Base-by-base conservation (phyloP, 768 basidiomycete genomes). In the Pisolithus marmoratus region DNA sequence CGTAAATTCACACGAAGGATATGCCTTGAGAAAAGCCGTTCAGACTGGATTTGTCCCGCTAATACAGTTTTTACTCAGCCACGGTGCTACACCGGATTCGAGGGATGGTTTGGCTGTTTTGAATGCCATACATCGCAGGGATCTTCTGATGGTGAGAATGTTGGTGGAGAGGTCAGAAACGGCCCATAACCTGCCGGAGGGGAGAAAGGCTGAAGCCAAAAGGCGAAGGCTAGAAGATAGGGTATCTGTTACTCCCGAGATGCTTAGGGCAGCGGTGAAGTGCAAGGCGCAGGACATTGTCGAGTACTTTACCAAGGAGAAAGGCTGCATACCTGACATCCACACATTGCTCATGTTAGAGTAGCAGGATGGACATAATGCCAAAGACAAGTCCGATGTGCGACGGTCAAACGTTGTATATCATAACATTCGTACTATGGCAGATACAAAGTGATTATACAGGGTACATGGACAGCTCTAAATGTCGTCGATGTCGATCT, bases 401-500 rank as follows among this genome's bases (percentile, higher is more conserved):
- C 42, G 19, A 52, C 19, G 38, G 48, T 41, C 17, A 19, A 38
- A 40, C 29, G 55, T 46, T 54, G 40, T 46, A 43, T 22, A 17
- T 34, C 31, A 34, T 34, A 14, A 34, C 31, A 34, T 34, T 34
- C 31, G 31, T 34, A 34, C 31, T 11, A 14, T 34, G 31, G 31
- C 11, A 34, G 31, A 12, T 2, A 34, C 31, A 34, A 34, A 41
- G 36, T 29, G 20, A 22, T 48, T 46, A 58, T 22, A 34, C 15
- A 46, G 9, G 8, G 20, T 57, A 57, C 50, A 54, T 37, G 47
- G 43, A 51, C 20, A 50, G 17, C 36, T 51, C 76, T 79, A 92
- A 70, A 93, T 90, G 65, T 92, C 90, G 65, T 93, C 89, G 69
- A 92, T 89, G 70, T 93, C 90, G 60, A 93, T 78, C 62, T 92